phyloP scores from a whole-genome alignment of 352 stramenopile species.

The Phytopythium mirpurense region DNA sequence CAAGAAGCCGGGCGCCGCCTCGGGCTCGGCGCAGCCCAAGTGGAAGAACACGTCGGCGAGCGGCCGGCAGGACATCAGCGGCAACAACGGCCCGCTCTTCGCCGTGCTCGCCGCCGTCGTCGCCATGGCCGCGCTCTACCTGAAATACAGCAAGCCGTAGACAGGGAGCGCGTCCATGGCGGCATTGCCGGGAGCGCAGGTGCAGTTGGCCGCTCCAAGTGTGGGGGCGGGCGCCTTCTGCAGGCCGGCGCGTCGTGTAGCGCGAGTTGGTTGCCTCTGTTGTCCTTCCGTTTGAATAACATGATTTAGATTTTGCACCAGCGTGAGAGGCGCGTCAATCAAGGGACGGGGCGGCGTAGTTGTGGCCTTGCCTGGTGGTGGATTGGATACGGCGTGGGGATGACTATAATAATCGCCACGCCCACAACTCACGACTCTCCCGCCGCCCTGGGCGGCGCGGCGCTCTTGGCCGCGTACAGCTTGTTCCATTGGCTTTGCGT shows the following conservation, averaged over 20 bases:
- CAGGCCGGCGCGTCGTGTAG: neutral
- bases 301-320: slow-evolving; percentile 6
- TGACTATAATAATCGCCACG: no score
- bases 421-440: neutral
- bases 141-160: slow-evolving; percentile 33
- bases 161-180: neutral
- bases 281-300: slow-evolving; percentile 2
- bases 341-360: neutral
- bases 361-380: no score
- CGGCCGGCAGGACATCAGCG: slow-evolving; percentile 55
- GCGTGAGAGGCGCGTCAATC: neutral
- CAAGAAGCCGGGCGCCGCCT: slow-evolving; percentile 26
- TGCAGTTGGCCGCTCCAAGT: no score
- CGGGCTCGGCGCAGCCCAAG: slow-evolving; percentile 8
- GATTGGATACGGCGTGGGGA: no score
- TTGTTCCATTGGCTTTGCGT: slow-evolving; percentile 75
- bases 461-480: slow-evolving; percentile 59
- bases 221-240: neutral
- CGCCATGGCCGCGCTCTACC: slow-evolving; percentile 50
- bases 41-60: slow-evolving; percentile 26
- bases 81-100: slow-evolving; percentile 48
- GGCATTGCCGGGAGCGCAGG: no score
- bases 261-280: neutral
- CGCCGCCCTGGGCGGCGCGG: slow-evolving; percentile 6
- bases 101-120: slow-evolving; percentile 44